Percentiles rank a stretch among this genome's conserved stretches.
Conservation (phyloP, 805 yeast species). For the Kurtzmaniella cleridarum region DNA sequence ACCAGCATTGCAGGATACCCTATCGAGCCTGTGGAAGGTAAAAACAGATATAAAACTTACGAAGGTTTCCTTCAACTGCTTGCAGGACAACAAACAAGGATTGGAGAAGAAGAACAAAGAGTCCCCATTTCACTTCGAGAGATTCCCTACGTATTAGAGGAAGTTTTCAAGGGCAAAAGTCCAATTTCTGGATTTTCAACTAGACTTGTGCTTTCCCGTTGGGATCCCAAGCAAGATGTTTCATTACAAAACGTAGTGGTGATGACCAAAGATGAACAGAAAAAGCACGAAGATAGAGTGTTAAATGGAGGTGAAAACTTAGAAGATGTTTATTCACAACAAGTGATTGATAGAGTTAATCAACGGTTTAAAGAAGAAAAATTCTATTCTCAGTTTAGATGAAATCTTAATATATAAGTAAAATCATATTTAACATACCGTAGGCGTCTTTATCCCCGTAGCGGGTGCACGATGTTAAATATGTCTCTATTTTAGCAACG, state of each 20-base stretch:
- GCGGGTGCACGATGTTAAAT: too few species aligned
- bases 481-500: too few species aligned
- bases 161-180: conserved; percentile 87
- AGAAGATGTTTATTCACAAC: conserved; percentile 57
- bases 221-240: conserved; percentile 70
- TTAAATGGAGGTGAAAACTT: conserved; percentile 61
- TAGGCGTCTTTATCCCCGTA: too few species aligned
- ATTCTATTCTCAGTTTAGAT: conserved; percentile 59
- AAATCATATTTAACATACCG: too few species aligned
- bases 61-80: conserved; percentile 78
- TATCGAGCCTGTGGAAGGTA: conserved; percentile 85
- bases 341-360: conserved; percentile 51
- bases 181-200: conserved; percentile 81
- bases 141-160: conserved; percentile 80
- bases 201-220: conserved; percentile 71
- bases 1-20: conserved; percentile 84
- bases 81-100: conserved; percentile 81
- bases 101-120: conserved; percentile 67
- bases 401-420: too few species aligned
- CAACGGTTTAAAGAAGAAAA: conserved; percentile 70
- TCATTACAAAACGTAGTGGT: conserved; percentile 76
- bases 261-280: conserved; percentile 85
- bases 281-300: conserved; percentile 69
- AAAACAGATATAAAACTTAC: conserved; percentile 77
- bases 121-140: conserved; percentile 72